Evolutionary conservation across 495 filamentous ascomycete genomes (phyloP).

Genomic region (Aspergillus taichungensis): DNA sequence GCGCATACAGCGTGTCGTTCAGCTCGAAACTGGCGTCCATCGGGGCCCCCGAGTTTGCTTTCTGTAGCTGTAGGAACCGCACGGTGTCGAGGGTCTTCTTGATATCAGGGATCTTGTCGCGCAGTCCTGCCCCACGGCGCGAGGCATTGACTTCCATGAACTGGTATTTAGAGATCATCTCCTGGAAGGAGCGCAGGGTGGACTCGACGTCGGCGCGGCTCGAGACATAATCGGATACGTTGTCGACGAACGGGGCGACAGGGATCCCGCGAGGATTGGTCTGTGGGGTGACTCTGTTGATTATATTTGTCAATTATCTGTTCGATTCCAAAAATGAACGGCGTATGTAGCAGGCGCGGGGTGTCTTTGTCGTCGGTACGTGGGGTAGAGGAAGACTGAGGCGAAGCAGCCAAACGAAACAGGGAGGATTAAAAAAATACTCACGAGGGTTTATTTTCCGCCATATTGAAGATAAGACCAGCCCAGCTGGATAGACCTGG

Average conservation of each 20-base stretch:
- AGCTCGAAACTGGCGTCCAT: conserved; percentile 92
- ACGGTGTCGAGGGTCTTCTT: conserved; percentile 96
- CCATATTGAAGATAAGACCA: too few species aligned
- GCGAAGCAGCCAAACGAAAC: too few species aligned
- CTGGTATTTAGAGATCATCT: conserved; percentile 99
- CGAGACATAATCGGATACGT: conserved; percentile 90
- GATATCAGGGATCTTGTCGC: conserved; percentile 95
- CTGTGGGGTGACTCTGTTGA: conserved; percentile 22
- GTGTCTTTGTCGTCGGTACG: background rate
- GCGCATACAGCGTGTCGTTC: conserved; percentile 92
- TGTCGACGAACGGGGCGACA: conserved; percentile 89
- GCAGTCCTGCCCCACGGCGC: conserved; percentile 68
- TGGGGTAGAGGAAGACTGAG: background rate
- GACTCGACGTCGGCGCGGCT: conserved; percentile 79
- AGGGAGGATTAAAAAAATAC: too few species aligned
- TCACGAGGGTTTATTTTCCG: too few species aligned
- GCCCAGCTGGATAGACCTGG: too few species aligned
- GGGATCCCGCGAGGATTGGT: conserved; percentile 94
- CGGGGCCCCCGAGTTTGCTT: conserved; percentile 9
- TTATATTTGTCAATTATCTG: conserved; percentile 1
- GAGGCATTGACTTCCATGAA: conserved; percentile 97
- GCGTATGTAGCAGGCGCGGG: background rate
- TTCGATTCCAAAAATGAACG: background rate
- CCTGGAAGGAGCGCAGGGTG: conserved; percentile 87
- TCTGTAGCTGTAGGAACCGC: conserved; percentile 57